Conservation (phyloP, 352 stramenopile species). For the Peronospora tabacina region DNA sequence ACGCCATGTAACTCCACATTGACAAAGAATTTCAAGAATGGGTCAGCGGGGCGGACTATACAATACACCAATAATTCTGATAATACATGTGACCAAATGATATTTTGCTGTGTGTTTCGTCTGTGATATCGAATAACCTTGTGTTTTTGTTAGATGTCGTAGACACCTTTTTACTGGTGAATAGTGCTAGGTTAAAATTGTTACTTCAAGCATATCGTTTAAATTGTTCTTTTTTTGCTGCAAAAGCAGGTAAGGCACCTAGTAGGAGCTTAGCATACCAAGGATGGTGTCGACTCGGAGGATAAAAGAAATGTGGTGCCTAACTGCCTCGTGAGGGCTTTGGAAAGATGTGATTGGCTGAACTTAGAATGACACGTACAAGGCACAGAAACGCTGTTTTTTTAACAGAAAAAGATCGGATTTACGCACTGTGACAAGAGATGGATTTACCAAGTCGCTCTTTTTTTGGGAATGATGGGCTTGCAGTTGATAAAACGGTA, state of each 20-base stretch:
- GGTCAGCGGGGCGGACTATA: too few species aligned
- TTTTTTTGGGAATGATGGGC: conserved; percentile 23
- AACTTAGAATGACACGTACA: neutral
- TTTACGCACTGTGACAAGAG: conserved; percentile 1
- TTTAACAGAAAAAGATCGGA: neutral
- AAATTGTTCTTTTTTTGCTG: too few species aligned
- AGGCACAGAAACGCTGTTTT: neutral
- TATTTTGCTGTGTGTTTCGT: neutral
- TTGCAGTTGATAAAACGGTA: neutral
- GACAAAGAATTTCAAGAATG: conserved; percentile 3
- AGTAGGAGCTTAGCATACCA: too few species aligned
- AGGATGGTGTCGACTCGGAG: neutral
- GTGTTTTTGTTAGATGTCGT: neutral
- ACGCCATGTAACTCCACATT: conserved; percentile 34
- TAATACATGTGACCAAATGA: conserved; percentile 2
- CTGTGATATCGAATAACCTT: neutral
- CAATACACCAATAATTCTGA: neutral
- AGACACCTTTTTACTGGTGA: neutral
- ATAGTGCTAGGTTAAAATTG: neutral
- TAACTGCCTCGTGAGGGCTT: neutral
- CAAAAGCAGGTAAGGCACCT: too few species aligned
- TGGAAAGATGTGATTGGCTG: conserved; percentile 1
- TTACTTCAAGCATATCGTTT: too few species aligned
- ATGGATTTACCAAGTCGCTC: neutral
- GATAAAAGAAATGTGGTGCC: too few species aligned